Evolutionary conservation across 768 basidiomycete genomes (phyloP), one percentile per base, ranked within the genome.

Genomic region (Gloeopeniophorella convolvens): DNA sequence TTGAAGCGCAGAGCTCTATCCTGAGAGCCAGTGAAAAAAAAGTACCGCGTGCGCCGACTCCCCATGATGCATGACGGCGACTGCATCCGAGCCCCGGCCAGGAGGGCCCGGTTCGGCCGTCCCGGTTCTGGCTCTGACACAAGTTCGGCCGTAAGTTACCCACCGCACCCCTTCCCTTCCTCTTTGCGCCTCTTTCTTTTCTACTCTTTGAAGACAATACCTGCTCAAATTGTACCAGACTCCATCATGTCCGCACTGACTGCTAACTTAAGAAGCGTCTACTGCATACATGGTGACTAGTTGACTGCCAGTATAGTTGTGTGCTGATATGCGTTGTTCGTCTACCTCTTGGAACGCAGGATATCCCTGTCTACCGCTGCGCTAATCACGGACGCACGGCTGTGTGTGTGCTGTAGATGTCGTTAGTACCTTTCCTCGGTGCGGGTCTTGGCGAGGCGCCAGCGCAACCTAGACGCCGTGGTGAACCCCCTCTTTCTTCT

Each of bases 301-400:
- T 1, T 36, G 3, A 8, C 36, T 36, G 10, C 54, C 44, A 33
- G n/a, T n/a, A n/a, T n/a, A n/a, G n/a, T n/a, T n/a, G n/a, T n/a
- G n/a, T n/a, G n/a, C n/a, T n/a, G n/a, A n/a, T n/a, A n/a, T n/a
- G n/a, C n/a, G n/a, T n/a, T n/a, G n/a, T n/a, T n/a, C n/a, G n/a
- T n/a, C n/a, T n/a, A n/a, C 90, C 92, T 50, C 82, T 94, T 55
- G 91, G 89, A 90, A 62, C 61, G 83, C 63, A 7, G 16, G 28
- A 36, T 32, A 28, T 53, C 43, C 27, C 9, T 48, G 42, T 45
- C 35, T 13, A 10, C 15, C 11, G n/a, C 27, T 24, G 24, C 56
- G 36, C 50, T 5, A 12, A 21, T 33, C 31, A 30, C 48, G 52
- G 40, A 49, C 40, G 28, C 23, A 16, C 35, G 28, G n/a, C n/a